These are phyloP conservation scores for Musa beccarii DNA, from an alignment of 176 grass and related monocot genomes.

Conservation along the genomic window DNA sequence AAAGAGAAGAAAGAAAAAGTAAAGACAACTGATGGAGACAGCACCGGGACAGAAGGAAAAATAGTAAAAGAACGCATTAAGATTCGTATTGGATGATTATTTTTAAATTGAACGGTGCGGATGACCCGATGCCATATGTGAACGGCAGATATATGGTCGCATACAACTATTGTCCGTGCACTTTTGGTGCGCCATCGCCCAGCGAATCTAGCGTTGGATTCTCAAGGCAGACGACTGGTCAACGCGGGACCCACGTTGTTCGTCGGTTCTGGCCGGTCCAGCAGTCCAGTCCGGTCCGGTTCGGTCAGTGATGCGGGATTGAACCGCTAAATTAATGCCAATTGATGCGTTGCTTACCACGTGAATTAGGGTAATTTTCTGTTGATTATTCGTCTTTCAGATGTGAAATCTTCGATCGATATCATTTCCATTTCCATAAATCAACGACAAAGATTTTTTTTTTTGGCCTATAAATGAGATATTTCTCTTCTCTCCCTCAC, in stretches of 20 bases:
- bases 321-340: not conserved
- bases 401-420: too few species aligned
- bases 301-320: not conserved
- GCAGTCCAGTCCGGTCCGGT: too few species aligned
- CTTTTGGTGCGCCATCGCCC: too few species aligned
- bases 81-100: not conserved
- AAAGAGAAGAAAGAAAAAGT: not conserved
- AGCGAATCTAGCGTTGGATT: not conserved
- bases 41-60: not conserved
- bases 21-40: not conserved
- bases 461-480: too few species aligned
- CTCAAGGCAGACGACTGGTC: not conserved
- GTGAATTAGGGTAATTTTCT: too few species aligned
- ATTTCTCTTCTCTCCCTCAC: too few species aligned
- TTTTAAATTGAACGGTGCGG: not conserved
- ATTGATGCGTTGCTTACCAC: too few species aligned
- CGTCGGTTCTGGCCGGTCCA: too few species aligned
- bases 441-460: too few species aligned
- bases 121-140: not conserved
- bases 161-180: too few species aligned
- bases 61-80: not conserved
- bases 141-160: not conserved
- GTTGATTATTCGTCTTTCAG: too few species aligned
- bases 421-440: too few species aligned
- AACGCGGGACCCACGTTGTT: not conserved